These are phyloP conservation scores for Paramyrothecium sp. DNA, from an alignment of 2,329 filamentous ascomycete genomes.

Conservation along the genomic window DNA sequence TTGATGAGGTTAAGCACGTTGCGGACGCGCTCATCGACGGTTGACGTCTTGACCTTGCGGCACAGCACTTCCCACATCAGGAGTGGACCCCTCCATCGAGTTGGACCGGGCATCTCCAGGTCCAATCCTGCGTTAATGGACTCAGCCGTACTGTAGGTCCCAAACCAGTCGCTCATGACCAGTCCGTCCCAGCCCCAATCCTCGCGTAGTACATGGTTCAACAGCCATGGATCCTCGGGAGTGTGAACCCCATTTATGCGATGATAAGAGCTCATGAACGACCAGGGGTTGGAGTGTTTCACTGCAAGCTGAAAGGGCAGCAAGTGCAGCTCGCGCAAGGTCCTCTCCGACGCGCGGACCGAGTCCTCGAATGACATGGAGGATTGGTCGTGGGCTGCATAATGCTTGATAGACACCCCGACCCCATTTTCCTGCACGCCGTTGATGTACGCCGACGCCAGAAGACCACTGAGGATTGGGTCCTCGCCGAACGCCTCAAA, in stretches of 20 bases:
- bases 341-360: constrained; percentile 14
- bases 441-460: constrained; percentile 28
- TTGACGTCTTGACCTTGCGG: constrained; percentile 14
- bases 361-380: constrained; percentile 20
- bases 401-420: constrained; percentile 40
- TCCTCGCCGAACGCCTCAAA: constrained; percentile 41
- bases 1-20: constrained; percentile 15
- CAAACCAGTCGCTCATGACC: constrained; percentile 32
- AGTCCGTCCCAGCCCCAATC: constrained; percentile 35
- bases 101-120: constrained; percentile 33
- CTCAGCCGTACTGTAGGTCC: constrained; percentile 24
- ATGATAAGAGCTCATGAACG: constrained; percentile 28
- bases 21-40: constrained; percentile 22
- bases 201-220: constrained; percentile 29
- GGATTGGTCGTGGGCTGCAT: constrained; percentile 37
- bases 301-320: constrained; percentile 37
- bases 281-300: constrained; percentile 33
- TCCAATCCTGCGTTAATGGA: constrained; percentile 23
- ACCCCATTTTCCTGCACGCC: constrained; percentile 37
- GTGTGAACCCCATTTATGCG: constrained; percentile 37
- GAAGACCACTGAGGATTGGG: constrained; percentile 35
- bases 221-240: constrained; percentile 15
- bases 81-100: constrained; percentile 16
- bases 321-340: constrained; percentile 20
- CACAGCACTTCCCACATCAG: constrained; percentile 23